Evolutionary conservation across 805 yeast species (phyloP), one percentile per base, ranked within the genome.

Genomic region (Starmera dryadoides): DNA sequence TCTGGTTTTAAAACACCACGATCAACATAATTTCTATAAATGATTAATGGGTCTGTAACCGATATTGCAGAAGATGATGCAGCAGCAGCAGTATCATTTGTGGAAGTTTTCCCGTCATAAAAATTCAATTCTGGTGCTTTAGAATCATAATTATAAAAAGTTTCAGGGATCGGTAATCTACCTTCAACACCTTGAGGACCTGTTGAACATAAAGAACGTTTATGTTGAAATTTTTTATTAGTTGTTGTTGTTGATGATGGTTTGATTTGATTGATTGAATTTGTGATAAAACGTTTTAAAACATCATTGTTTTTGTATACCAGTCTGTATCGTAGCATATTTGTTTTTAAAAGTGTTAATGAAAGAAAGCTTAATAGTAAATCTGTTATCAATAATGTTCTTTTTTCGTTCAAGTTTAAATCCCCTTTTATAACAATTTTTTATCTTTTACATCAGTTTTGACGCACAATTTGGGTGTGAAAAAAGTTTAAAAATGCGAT

Each of bases 41-140:
- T 47, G 5, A 68, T 44, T 33, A 72, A 68, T 0, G 89, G 88
- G 52, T 82, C 89, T 0, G 88, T 81, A 22, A 78, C 63, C 5
- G 75, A 49, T 31, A 73, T 37, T 2, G 56, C 28, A 25, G 28
- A 25, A 12, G 9, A 6, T 6, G 23, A 21, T 6, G 23, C 8
- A 21, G 23, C 6, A 6, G 23, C 23, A 21, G 42, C 46, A 4
- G 41, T 31, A 21, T 29, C 17, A 19, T 30, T 17, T 18, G 19
- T 23, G 18, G 26, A 18, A 18, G 22, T 15, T n/a, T 34, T 33
- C n/a, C 19, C 22, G 30, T 20, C 6, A 21, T 41, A 20, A 19
- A 26, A 12, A 20, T 19, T 31, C 16, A 12, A 12, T 4, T 23
- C 19, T 17, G 36, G 11, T 10, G 22, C 12, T 30, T 22, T 16